Evolutionary conservation across 1,139 yeast genomes (phyloP).

Genomic region (Hansenula sp.): DNA sequence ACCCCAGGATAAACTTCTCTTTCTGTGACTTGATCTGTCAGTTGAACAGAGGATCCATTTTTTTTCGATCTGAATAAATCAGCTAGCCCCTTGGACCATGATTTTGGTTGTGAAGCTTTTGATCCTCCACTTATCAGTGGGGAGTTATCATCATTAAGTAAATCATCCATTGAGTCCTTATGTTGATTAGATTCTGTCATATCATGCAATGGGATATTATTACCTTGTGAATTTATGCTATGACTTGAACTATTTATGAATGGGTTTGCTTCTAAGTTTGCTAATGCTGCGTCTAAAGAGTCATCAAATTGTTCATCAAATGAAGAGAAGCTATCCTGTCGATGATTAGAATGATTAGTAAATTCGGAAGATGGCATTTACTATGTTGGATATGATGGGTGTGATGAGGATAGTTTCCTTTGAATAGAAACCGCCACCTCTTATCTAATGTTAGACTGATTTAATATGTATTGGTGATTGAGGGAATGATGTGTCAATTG

Average conservation of each 20-base stretch:
- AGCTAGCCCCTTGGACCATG: conserved; percentile 9
- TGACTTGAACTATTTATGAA: conserved; percentile 17
- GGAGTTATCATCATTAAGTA: conserved; percentile 21
- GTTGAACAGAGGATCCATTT: conserved; percentile 19
- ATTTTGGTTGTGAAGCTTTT: not conserved
- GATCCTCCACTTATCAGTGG: conserved; percentile 15
- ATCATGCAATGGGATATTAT: conserved; percentile 19
- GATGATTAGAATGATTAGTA: conserved; percentile 16
- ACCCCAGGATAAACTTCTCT: conserved; percentile 37
- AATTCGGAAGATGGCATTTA: conserved; percentile 17
- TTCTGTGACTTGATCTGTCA: conserved; percentile 30
- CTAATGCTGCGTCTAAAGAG: conserved; percentile 35
- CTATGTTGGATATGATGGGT: not conserved
- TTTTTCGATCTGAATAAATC: conserved; percentile 4
- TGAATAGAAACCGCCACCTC: not conserved
- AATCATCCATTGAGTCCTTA: conserved; percentile 22
- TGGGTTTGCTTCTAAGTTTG: conserved; percentile 26
- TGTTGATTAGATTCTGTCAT: conserved; percentile 12
- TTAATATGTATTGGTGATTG: no score
- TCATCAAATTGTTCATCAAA: conserved; percentile 33
- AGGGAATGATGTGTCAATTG: no score
- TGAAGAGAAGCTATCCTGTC: conserved; percentile 29
- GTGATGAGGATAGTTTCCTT: not conserved
- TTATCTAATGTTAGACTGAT: no score
- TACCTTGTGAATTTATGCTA: conserved; percentile 14